Conservation (phyloP, 371 early-diverging fungal species). For the Mucor velutinosus region DNA sequence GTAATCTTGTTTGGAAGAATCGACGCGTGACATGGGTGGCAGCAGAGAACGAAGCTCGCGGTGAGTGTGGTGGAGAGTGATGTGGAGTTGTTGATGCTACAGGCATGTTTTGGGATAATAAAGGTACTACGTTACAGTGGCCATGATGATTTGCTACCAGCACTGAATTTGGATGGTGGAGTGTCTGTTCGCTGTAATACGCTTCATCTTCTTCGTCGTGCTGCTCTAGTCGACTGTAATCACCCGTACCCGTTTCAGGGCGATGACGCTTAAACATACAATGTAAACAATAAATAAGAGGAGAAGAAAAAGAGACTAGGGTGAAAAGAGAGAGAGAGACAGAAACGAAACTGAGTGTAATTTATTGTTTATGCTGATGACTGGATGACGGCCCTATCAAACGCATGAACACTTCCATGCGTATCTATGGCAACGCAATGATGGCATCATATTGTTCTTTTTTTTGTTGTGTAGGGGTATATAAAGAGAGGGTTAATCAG, state of each 20-base stretch:
- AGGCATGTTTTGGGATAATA: conserved; percentile 18
- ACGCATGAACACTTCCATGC: background rate
- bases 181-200: conserved; percentile 20
- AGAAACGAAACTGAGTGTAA: background rate
- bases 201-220: conserved; percentile 43
- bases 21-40: conserved; percentile 35
- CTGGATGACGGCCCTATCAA: background rate
- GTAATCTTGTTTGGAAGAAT: conserved; percentile 41
- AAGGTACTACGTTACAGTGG: conserved; percentile 31
- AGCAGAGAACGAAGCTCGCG: conserved; percentile 30
- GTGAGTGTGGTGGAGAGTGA: conserved; percentile 25
- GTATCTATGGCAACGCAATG: background rate
- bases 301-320: conserved; percentile 10
- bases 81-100: background rate
- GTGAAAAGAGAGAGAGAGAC: background rate
- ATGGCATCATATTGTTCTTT: background rate
- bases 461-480: background rate
- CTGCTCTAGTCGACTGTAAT: conserved; percentile 38
- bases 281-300: background rate
- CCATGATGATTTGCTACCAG: conserved; percentile 34
- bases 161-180: conserved; percentile 42
- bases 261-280: conserved; percentile 31
- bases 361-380: background rate
- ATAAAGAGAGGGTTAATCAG: background rate
- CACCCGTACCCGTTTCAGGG: conserved; percentile 11